These are phyloP conservation scores for Adansonia madagascariensis DNA, from an alignment of 441 rosid genomes.

Conservation along the genomic window DNA sequence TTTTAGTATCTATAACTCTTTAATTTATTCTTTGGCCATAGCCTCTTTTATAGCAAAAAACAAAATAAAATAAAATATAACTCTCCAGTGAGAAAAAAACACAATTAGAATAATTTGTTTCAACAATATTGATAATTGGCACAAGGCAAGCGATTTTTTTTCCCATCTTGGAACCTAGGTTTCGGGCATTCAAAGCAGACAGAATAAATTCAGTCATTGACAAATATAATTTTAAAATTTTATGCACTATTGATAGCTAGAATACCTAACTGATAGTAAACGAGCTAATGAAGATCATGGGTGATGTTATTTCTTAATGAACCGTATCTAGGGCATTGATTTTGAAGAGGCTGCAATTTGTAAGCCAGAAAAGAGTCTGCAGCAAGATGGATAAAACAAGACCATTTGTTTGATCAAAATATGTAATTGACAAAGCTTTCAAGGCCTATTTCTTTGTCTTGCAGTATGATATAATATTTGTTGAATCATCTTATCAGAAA, in stretches of 20 bases:
- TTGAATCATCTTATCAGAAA: neutral
- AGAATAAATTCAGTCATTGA: constrained; percentile 25
- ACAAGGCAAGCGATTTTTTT: constrained; percentile 28
- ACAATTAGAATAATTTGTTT: too few relatives aligned
- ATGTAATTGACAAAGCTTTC: neutral
- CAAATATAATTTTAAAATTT: neutral
- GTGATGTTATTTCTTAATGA: neutral
- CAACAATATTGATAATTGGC: constrained; percentile 19
- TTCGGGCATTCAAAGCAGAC: constrained; percentile 24
- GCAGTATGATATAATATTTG: neutral
- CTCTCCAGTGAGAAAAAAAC: too few relatives aligned
- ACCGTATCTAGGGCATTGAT: neutral
- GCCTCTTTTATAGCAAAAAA: too few relatives aligned
- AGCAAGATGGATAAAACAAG: neutral
- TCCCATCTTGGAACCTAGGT: constrained; percentile 20
- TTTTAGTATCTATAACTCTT: too few relatives aligned
- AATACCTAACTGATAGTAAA: constrained; percentile 11
- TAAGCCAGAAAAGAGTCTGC: neutral
- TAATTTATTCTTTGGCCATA: too few relatives aligned
- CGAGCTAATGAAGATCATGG: neutral
- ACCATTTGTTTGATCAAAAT: neutral
- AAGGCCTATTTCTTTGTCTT: neutral
- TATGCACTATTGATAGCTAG: too few relatives aligned
- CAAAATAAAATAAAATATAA: too few relatives aligned
- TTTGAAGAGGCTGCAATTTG: neutral